Percentiles rank a stretch among this genome's conserved stretches.
phyloP scores from a whole-genome alignment of 352 stramenopile genomes.

The Phytophthora sansomeana region DNA sequence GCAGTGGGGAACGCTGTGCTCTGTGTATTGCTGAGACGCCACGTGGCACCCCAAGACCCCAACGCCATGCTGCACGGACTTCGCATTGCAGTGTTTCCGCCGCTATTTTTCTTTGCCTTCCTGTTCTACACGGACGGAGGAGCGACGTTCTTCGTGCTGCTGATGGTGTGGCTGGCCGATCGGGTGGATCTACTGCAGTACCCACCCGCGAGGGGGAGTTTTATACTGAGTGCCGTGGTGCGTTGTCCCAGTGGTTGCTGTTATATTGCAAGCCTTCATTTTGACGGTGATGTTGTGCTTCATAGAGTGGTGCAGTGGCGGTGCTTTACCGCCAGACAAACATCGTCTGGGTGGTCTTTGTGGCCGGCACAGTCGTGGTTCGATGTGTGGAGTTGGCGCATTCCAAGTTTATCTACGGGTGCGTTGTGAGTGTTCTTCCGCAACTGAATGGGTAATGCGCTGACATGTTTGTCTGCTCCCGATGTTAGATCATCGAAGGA shows the following conservation, averaged over 20 bases:
- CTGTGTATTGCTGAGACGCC: conserved; percentile 54
- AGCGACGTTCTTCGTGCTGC: conserved; percentile 89
- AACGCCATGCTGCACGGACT: conserved; percentile 71
- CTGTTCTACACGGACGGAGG: conserved; percentile 92
- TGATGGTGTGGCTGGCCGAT: conserved; percentile 79
- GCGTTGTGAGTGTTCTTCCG: neutral
- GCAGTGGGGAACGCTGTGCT: conserved; percentile 61
- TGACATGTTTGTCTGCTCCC: conserved; percentile 1
- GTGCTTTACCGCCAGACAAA: conserved; percentile 93
- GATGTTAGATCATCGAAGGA: conserved; percentile 47
- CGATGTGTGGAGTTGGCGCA: conserved; percentile 74
- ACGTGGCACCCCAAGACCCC: conserved; percentile 50
- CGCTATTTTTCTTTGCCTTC: conserved; percentile 90
- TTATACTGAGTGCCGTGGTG: conserved; percentile 72
- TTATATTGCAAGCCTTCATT: neutral
- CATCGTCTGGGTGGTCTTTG: conserved; percentile 92
- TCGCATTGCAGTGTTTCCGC: conserved; percentile 79
- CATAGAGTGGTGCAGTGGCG: conserved; percentile 69
- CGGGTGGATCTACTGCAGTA: conserved; percentile 53
- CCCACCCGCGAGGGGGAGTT: conserved; percentile 43
- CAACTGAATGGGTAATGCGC: neutral
- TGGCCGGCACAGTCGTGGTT: conserved; percentile 77
- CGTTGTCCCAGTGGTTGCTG: conserved; percentile 5
- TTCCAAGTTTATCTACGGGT: conserved; percentile 80
- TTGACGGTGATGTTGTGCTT: conserved; percentile 11